Base-by-base conservation (phyloP, 2,329 filamentous ascomycete genomes). In the Emericellopsis atlantica region DNA sequence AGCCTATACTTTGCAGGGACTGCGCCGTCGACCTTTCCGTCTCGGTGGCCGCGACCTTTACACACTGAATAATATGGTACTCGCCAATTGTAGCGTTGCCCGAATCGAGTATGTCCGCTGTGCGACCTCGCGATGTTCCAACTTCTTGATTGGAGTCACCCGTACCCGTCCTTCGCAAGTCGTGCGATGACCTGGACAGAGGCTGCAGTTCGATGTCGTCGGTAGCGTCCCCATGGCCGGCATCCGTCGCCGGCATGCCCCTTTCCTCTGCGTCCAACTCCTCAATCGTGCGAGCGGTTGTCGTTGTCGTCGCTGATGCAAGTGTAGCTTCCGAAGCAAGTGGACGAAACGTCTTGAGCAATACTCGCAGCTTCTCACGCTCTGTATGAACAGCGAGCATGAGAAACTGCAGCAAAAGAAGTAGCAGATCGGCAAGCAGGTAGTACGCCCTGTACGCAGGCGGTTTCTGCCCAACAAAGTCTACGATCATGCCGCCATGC, bases 391-490 rank as follows among this genome's bases (percentile, higher is more conserved):
- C 69, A 4, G 76, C 66, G 43, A 83, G 56, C 77, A 82, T 80
- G 35, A 81, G 54, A 46, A 74, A 75, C 54, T 84, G 79, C 12
- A 81, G 49, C 2, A 55, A 58, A 32, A 81, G 50, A 7, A 83
- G 65, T 24, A 74, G 49, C 6, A 72, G 21, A 53, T 84, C 79
- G 35, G 76, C 56, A 2, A 72, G 50, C 5, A 81, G 47, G 36
- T 81, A 67, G 39, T 71, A 67, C 14, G 74, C 50, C 46, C 67
- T 68, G 21, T 74, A 78, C 2, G 69, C 66, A 2, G 79, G 74
- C 4, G 77, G 74, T 48, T 70, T 72, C 54, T 84, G 79, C 12
- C 79, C 79, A 48, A 84, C 67, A 48, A 84, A 79, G 51, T 84
- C 79, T 49, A 82, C 70, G 21, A 83, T 65, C 39, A 82, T 63